Base-by-base conservation (phyloP, 345 rosid species). In the Capsella bursapastoris region DNA sequence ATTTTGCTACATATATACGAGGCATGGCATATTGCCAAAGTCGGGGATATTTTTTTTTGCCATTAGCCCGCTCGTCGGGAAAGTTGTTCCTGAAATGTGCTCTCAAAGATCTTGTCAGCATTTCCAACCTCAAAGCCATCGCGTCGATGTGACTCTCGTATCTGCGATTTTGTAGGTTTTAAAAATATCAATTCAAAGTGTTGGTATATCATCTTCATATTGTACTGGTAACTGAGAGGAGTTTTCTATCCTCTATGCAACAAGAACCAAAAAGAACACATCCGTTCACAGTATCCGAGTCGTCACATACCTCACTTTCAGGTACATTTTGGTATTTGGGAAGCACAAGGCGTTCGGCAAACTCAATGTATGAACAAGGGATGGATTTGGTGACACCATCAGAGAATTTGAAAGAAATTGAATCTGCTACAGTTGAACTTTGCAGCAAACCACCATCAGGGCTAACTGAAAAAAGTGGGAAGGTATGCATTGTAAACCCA, bases 111-210 rank as follows among this genome's bases (percentile, higher is more conserved):
- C 88, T 91, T 95, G 74, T 95, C 93, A 1, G 97, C 97, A 76
- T 91, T 95, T 48, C 97, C 97, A 2, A 95, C 99, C 78, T 95
- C 93, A 61, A 91, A 90, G 31, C 97, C 97, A 70, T 94, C 93
- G 32, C 96, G 76, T 76, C 96, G 74, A 65, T 91, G 97, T 68
- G 68, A 83, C 84, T 91, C 97, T 70, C 68, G 29, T 15, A 94
- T 78, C 97, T 91, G 87, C 59, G 22, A 22, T 35, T 60, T 18
- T 32, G 41, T n/a, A 61, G 43, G 48, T 15, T 57, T 29, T 2
- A 13, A 0, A 38, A 38, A 35, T 49, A 67, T 58, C 50, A 40
- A 28, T 64, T 63, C 8, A 77, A 8, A 40, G 70, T 34, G 15
- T 15, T 15, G 49, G 68, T 80, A 59, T 52, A 68, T 8, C 44